Conservation (phyloP, 495 filamentous ascomycete species). For the Podospora australis region DNA sequence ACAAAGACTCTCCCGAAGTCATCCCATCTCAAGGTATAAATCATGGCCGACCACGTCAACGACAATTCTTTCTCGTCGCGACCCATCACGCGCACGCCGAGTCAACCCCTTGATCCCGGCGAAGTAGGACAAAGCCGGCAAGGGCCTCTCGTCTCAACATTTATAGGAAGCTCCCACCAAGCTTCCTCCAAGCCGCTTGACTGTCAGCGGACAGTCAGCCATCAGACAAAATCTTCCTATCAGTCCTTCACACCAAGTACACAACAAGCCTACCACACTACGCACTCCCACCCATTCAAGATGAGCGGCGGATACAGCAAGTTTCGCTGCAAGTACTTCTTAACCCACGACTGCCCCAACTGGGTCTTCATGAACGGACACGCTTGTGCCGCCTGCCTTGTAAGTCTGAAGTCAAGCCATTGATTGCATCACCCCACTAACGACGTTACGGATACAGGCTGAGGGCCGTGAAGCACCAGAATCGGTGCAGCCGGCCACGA, state of each 20-base stretch:
- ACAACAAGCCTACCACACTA: background rate
- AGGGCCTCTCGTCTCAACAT: background rate
- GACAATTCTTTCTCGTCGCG: background rate
- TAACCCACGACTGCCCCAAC: conserved; percentile 50
- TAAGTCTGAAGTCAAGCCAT: conserved; percentile 28
- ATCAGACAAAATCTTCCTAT: background rate
- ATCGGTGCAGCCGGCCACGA: conserved; percentile 14
- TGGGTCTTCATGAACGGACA: conserved; percentile 58
- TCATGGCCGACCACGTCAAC: background rate
- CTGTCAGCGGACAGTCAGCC: conserved; percentile 24
- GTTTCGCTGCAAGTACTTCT: conserved; percentile 57
- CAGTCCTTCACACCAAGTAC: background rate
- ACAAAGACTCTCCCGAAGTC: background rate
- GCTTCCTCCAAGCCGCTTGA: conserved; percentile 12
- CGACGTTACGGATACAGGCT: conserved; percentile 20
- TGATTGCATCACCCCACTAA: background rate
- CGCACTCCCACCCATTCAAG: too few species aligned
- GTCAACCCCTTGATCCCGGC: background rate
- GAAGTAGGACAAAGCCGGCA: background rate
- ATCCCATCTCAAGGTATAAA: conserved; percentile 4
- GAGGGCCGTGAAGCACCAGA: conserved; percentile 41
- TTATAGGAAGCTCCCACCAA: background rate
- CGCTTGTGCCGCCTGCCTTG: conserved; percentile 50
- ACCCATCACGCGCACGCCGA: background rate
- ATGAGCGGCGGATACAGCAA: conserved; percentile 57